Conservation (phyloP, 352 stramenopile species). For the Globisporangium cederbergense region DNA sequence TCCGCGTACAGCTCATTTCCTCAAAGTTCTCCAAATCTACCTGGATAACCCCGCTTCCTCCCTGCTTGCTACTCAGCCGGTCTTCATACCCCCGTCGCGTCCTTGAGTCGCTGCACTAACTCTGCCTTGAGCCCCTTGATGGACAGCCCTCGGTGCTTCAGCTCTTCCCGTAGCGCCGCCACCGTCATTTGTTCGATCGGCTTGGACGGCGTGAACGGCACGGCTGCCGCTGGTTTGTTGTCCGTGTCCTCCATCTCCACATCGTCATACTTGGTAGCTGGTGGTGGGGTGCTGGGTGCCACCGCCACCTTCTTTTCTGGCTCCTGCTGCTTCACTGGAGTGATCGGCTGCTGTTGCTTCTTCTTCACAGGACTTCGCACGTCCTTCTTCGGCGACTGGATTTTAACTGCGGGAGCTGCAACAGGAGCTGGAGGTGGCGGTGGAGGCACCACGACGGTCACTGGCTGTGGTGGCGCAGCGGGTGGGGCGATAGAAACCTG, state of each 20-base stretch:
- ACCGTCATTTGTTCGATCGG: constrained; percentile 80
- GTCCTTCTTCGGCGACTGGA: constrained; percentile 19
- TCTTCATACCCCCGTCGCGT: constrained; percentile 30
- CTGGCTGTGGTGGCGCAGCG: constrained; percentile 10
- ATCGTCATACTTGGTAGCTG: constrained; percentile 18
- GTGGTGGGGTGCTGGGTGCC: constrained; percentile 12
- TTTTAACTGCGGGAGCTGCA: background rate
- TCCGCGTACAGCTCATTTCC: background rate
- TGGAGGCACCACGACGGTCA: constrained; percentile 24
- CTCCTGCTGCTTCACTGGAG: constrained; percentile 6
- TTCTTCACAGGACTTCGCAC: constrained; percentile 17
- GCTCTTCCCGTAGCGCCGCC: constrained; percentile 54
- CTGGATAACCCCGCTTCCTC: background rate
- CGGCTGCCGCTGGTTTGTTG: constrained; percentile 11
- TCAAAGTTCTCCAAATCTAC: background rate
- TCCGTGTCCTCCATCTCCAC: constrained; percentile 55
- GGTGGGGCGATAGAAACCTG: constrained; percentile 20
- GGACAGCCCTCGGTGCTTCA: constrained; percentile 71
- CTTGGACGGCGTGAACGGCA: constrained; percentile 62
- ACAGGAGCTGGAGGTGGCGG: constrained; percentile 22
- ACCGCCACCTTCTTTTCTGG: constrained; percentile 2
- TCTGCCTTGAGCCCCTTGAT: constrained; percentile 86
- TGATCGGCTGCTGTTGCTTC: background rate
- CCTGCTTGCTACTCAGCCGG: background rate
- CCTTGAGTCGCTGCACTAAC: constrained; percentile 75